Percentiles rank a stretch among this genome's conserved stretches.
Evolutionary conservation across 2,329 filamentous ascomycete genomes (phyloP).

Genomic region (Didymella pinodella): DNA sequence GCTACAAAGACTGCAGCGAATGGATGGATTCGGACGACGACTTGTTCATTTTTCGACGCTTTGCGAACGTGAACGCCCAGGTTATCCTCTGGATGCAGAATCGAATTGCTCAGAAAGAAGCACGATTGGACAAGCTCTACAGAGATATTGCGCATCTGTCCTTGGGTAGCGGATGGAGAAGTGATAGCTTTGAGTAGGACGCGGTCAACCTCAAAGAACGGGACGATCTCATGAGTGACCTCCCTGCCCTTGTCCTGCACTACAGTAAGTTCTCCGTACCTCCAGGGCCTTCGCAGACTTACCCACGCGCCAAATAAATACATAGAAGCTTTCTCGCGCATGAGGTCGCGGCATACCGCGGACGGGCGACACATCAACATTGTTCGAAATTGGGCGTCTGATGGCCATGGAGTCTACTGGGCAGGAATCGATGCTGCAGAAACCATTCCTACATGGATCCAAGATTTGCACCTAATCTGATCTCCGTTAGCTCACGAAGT

Average conservation of each 20-base stretch:
- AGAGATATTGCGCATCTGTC: background rate
- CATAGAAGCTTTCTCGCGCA: no score
- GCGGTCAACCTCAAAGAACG: conserved; percentile 13
- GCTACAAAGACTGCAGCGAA: conserved; percentile 36
- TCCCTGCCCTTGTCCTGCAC: conserved; percentile 23
- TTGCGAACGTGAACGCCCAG: conserved; percentile 34
- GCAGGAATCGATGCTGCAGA: no score
- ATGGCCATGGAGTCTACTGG: no score
- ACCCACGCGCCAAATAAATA: no score
- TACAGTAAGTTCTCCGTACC: conserved; percentile 25
- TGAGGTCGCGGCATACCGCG: no score
- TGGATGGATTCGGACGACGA: conserved; percentile 45
- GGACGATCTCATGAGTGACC: conserved; percentile 25
- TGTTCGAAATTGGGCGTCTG: no score
- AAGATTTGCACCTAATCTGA: conserved; percentile 24
- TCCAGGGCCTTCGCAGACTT: no score
- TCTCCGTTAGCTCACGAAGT: conserved; percentile 26
- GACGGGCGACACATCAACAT: no score
- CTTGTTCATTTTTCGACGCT: conserved; percentile 42
- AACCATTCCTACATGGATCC: background rate
- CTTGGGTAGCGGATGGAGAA: conserved; percentile 1
- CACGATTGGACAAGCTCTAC: conserved; percentile 22
- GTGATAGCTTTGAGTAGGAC: conserved; percentile 30
- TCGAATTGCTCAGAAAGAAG: conserved; percentile 27
- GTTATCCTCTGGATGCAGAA: conserved; percentile 39